Percentiles rank a stretch among this genome's conserved stretches.
phyloP scores from a whole-genome alignment of 352 stramenopile species.

The Aphanomyces invadans region DNA sequence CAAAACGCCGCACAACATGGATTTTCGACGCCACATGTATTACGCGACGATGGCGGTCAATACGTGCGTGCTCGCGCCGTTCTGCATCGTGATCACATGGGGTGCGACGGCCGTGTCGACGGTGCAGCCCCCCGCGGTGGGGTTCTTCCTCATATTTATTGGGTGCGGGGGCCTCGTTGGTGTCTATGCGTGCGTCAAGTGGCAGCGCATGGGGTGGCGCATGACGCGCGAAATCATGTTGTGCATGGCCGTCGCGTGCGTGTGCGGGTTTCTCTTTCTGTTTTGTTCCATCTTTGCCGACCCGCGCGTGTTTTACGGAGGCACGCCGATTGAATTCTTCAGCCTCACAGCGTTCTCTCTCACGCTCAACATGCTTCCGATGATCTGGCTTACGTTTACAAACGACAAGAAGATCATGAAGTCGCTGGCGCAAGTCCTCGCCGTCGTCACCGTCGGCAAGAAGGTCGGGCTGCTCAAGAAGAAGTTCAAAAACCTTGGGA shows the following conservation, averaged over 20 bases:
- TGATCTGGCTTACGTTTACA: constrained; percentile 87
- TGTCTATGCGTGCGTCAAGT: constrained; percentile 46
- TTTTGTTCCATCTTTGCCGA: constrained; percentile 76
- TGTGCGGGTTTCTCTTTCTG: constrained; percentile 66
- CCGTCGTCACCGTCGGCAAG: constrained; percentile 60
- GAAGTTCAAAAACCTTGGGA: constrained; percentile 79
- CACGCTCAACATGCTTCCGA: constrained; percentile 83
- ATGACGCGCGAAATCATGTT: constrained; percentile 57
- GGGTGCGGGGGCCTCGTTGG: constrained; percentile 37
- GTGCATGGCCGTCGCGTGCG: constrained; percentile 46
- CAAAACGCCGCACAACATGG: constrained; percentile 22
- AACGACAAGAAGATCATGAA: constrained; percentile 84
- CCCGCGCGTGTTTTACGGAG: constrained; percentile 56
- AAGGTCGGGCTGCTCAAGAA: constrained; percentile 69
- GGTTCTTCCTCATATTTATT: constrained; percentile 73
- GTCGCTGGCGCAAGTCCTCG: constrained; percentile 70
- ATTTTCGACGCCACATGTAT: constrained; percentile 72
- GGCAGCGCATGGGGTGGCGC: constrained; percentile 68
- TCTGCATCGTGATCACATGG: constrained; percentile 61
- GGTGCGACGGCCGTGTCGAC: constrained; percentile 61
- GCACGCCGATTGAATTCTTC: constrained; percentile 67
- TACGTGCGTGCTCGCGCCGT: constrained; percentile 41
- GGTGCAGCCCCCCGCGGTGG: constrained; percentile 64
- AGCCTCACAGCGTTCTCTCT: constrained; percentile 69
- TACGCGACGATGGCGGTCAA: constrained; percentile 58